These are phyloP conservation scores for Sporothrix brasiliensis DNA, from an alignment of 2,329 filamentous ascomycete genomes.

Conservation along the genomic window DNA sequence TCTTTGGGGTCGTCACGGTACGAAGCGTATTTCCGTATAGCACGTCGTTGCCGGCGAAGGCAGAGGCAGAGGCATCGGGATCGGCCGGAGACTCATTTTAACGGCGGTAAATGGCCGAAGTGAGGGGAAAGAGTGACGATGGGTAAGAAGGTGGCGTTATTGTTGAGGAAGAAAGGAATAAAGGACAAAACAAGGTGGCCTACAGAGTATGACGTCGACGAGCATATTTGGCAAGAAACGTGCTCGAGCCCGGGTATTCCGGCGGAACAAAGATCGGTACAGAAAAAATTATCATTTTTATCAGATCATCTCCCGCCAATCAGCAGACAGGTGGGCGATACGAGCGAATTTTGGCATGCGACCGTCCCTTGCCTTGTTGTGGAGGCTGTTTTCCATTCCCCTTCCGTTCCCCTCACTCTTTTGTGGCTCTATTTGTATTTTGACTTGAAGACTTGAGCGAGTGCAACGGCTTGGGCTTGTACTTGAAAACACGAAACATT, in stretches of 20 bases:
- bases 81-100: no score
- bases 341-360: constrained; percentile 1
- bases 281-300: constrained; percentile 32
- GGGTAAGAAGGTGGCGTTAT: no score
- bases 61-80: no score
- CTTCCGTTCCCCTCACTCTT: not conserved
- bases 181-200: not conserved
- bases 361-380: not conserved
- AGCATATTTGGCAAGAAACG: not conserved
- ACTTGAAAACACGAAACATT: no score
- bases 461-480: no score
- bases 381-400: not conserved
- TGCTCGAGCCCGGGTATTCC: not conserved
- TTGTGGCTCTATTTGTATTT: no score
- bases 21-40: not conserved
- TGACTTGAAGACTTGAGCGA: no score
- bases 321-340: not conserved
- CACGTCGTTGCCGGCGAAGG: not conserved
- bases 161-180: no score
- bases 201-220: no score
- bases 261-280: not conserved
- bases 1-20: no score
- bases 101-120: no score
- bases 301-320: constrained; percentile 39
- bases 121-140: no score